Conservation (phyloP, 78 protist genomes). For the Parvularia atlantis region DNA sequence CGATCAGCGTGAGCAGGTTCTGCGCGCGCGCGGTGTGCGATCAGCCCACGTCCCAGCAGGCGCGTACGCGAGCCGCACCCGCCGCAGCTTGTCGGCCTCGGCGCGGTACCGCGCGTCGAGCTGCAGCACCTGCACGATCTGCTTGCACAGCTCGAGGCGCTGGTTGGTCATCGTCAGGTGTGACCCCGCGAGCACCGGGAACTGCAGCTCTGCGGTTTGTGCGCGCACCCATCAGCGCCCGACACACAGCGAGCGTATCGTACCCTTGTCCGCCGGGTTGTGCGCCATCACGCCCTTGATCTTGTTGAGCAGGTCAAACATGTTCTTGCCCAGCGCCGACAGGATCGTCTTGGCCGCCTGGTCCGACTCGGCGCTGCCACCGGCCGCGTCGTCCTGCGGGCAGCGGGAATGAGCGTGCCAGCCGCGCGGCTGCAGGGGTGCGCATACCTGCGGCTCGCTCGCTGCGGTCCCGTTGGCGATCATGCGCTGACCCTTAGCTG, state of each 20-base stretch:
- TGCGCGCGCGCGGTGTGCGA: slow-evolving; percentile 21
- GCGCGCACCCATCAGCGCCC: no score
- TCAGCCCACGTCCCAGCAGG: slow-evolving; percentile 6
- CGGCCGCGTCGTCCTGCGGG: no score
- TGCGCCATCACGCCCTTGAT: no score
- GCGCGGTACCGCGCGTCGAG: neutral
- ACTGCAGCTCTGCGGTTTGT: neutral
- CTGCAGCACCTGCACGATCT: slow-evolving; percentile 1
- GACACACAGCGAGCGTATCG: no score
- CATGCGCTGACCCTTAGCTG: neutral
- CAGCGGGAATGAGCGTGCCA: no score
- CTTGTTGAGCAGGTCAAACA: no score
- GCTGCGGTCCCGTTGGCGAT: neutral
- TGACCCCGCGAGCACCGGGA: slow-evolving; percentile 15
- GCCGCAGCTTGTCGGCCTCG: neutral
- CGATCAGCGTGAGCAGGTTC: slow-evolving; percentile 29
- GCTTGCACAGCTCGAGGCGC: slow-evolving; percentile 5
- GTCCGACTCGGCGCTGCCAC: no score
- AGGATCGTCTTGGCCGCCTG: no score
- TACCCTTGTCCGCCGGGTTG: no score
- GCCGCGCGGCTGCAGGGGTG: no score
- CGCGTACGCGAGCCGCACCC: neutral
- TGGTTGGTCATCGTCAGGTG: slow-evolving; percentile 2
- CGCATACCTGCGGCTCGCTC: slow-evolving; percentile 4
- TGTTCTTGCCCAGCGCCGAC: no score